Base-by-base conservation (phyloP, 192 early-diverging fungal species). In the Podila verticillata region DNA sequence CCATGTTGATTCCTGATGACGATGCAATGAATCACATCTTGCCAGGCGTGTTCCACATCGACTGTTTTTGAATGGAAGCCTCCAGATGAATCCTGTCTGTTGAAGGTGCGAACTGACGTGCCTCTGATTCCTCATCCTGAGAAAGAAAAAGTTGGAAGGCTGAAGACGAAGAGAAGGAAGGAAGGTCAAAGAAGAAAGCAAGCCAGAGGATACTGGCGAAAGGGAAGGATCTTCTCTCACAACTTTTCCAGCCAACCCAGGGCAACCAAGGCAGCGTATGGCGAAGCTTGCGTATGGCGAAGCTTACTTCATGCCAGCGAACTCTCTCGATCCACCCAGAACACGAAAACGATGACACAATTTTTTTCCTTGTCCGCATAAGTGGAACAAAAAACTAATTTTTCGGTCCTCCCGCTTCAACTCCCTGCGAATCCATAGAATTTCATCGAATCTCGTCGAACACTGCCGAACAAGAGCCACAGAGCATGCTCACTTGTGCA, bases 321-420 rank as follows among this genome's bases (percentile, higher is more conserved):
- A 54, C 51, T 54, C 51, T 24, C 51, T 54, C 51, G 51, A 54
- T 54, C 51, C 20, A 54, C n/a, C 51, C 51, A 54, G 51, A 54
- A 54, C 3, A 54, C 51, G 24, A 19, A 54, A 6, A 24, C n/a
- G n/a, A 54, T 54, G 51, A 54, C 51, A 54, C 51, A 54, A 24
- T n/a, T n/a, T 17, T 7, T 54, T 26, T 44, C 3, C 3, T 0
- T n/a, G 49, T 22, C 49, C n/a, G 51, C n/a, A n/a, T 54, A n/a
- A 54, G 51, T 24, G 51, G 51, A 26, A 54, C 20, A 54, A 54
- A 54, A 54, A 54, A 54, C 0, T 1, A 22, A 8, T 54, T 54
- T 54, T 24, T 54, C 10, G 22, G 1, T 12, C 6, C 15, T 47
- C 5, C 24, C n/a, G 51, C 51, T 22, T 7, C 22, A 26, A 54